Conservation (phyloP, 2,329 filamentous ascomycete genomes). For the Stemphylium vesicarium region DNA sequence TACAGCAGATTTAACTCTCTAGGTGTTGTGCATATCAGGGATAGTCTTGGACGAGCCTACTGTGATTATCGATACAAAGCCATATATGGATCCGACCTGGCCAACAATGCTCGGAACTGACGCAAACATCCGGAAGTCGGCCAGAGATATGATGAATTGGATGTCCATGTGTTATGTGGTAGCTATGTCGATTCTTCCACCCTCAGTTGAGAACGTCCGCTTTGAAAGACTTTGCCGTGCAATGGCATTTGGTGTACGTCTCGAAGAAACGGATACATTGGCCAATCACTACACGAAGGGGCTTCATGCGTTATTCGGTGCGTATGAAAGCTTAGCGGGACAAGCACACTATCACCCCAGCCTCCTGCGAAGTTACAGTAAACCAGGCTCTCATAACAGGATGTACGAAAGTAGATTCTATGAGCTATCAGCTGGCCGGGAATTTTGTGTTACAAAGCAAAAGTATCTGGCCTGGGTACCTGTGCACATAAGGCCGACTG, state of each 20-base stretch:
- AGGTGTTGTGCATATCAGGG: background rate
- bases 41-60: background rate
- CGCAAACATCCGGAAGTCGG: background rate
- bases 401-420: background rate
- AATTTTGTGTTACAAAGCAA: constrained; percentile 5
- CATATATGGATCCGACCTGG: background rate
- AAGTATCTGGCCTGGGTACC: constrained; percentile 13
- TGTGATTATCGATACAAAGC: background rate
- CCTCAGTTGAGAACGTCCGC: background rate
- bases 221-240: background rate
- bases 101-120: background rate
- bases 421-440: background rate
- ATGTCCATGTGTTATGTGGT: background rate
- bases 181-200: background rate
- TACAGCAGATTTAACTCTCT: background rate
- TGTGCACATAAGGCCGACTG: constrained; percentile 3
- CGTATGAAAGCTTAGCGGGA: background rate
- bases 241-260: background rate
- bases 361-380: too few species aligned
- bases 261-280: background rate
- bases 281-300: background rate
- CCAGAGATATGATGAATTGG: background rate
- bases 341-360: background rate
- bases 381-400: background rate
- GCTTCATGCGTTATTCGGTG: background rate